A percentile compares a stretch with the other conserved stretches of the same genome.
Conservation (phyloP, 257 asterid genomes). For the Forsythia suspensa region DNA sequence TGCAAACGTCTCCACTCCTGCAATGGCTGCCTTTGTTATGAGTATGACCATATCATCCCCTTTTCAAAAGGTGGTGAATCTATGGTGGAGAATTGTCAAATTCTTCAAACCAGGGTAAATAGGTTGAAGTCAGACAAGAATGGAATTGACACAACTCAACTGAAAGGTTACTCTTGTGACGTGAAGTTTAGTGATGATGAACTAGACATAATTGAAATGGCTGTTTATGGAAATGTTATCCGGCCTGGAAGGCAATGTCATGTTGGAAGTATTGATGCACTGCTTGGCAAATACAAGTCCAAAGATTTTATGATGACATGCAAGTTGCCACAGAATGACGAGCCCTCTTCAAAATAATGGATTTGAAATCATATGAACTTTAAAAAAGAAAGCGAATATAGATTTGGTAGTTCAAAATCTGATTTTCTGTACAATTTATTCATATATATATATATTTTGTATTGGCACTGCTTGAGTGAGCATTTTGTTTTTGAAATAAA, state of each 20-base stretch:
- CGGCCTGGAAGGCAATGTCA: slow-evolving; percentile 53
- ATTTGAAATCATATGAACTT: background rate
- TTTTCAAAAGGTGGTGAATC: slow-evolving; percentile 76
- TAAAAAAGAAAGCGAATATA: background rate
- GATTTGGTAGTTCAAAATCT: background rate
- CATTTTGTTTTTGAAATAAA: background rate
- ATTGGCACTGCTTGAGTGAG: background rate
- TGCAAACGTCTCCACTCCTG: slow-evolving; percentile 70
- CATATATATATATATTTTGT: background rate
- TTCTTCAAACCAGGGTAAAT: slow-evolving; percentile 86
- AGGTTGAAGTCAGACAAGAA: slow-evolving; percentile 66
- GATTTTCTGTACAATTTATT: background rate
- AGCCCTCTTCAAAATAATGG: slow-evolving; percentile 13
- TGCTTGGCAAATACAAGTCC: slow-evolving; percentile 41
- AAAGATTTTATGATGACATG: slow-evolving; percentile 41
- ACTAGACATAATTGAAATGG: slow-evolving; percentile 69
- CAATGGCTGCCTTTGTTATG: slow-evolving; percentile 77
- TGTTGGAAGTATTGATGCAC: slow-evolving; percentile 49
- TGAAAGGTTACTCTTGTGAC: slow-evolving; percentile 75
- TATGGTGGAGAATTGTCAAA: slow-evolving; percentile 72
- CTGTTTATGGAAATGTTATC: slow-evolving; percentile 64
- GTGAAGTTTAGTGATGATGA: slow-evolving; percentile 53
- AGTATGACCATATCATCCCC: slow-evolving; percentile 73
- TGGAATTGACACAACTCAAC: slow-evolving; percentile 37
- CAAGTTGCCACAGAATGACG: slow-evolving; percentile 34